These are phyloP conservation scores for Cladosporium sp. DNA, from an alignment of 2,329 filamentous ascomycete genomes.

Conservation along the genomic window DNA sequence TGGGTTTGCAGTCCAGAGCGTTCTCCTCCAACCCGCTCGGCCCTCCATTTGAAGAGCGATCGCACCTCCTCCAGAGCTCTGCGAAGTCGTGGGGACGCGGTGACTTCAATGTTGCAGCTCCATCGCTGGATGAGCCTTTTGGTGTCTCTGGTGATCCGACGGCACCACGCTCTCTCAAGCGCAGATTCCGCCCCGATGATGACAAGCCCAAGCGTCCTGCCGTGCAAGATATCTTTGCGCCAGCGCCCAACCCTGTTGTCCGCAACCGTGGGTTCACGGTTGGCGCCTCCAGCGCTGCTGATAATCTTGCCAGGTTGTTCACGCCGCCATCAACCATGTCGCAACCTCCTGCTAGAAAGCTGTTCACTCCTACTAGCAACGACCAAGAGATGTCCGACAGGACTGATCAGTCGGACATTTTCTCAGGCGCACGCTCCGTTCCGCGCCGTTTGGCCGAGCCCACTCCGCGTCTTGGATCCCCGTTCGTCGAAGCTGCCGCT, in stretches of 20 bases:
- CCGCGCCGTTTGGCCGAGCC: constrained; percentile 36
- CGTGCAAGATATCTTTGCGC: constrained; percentile 44
- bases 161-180: constrained; percentile 52
- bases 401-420: constrained; percentile 1
- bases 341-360: constrained; percentile 2
- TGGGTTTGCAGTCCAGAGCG: constrained; percentile 31
- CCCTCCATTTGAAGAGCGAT: constrained; percentile 40
- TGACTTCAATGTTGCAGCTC: constrained; percentile 25
- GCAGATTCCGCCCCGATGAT: constrained; percentile 53
- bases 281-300: constrained; percentile 50
- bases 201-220: constrained; percentile 42
- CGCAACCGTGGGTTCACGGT: constrained; percentile 60
- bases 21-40: constrained; percentile 31
- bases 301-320: constrained; percentile 52
- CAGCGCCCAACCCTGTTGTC: constrained; percentile 51
- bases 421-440: constrained; percentile 27
- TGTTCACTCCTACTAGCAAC: constrained; percentile 14
- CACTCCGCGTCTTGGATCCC: constrained; percentile 44
- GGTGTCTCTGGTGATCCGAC: constrained; percentile 51
- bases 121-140: constrained; percentile 49
- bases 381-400: constrained; percentile 29
- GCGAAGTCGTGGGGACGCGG: constrained; percentile 29
- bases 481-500: constrained; percentile 39
- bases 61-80: constrained; percentile 32
- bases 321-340: constrained; percentile 37